A percentile compares a stretch with the other conserved stretches of the same genome.
These are phyloP conservation scores for Boletellus sp. DNA, from an alignment of 1,284 basidiomycete genomes.

Conservation along the genomic window DNA sequence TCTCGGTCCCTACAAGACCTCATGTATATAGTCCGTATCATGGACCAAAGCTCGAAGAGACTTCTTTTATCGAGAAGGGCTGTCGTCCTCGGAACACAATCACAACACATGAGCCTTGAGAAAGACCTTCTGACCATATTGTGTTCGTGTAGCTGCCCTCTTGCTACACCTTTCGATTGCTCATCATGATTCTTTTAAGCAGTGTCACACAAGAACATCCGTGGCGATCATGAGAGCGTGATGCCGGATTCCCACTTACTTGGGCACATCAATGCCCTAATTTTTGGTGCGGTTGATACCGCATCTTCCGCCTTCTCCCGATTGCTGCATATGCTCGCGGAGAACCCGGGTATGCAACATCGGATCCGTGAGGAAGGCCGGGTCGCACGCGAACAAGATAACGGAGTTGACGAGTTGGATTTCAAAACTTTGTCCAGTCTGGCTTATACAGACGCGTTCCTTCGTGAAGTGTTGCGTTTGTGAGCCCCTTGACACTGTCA, in stretches of 20 bases:
- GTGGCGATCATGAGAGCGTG: too few species aligned
- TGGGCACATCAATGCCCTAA: slow-evolving; percentile 22
- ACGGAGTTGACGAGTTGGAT: slow-evolving; percentile 17
- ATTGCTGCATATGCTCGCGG: slow-evolving; percentile 28
- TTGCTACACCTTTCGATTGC: neutral
- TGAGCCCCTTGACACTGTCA: too few species aligned
- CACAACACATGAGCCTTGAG: slow-evolving; percentile 23
- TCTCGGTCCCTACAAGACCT: slow-evolving; percentile 38
- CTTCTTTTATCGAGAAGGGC: slow-evolving; percentile 37
- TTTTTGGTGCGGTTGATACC: slow-evolving; percentile 34
- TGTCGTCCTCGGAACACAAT: slow-evolving; percentile 22
- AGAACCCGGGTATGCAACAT: slow-evolving; percentile 30
- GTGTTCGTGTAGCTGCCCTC: neutral
- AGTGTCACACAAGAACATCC: slow-evolving; percentile 20
- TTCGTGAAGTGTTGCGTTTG: slow-evolving; percentile 33
- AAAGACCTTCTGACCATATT: slow-evolving; percentile 4
- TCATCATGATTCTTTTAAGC: slow-evolving; percentile 27
- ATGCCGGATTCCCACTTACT: slow-evolving; percentile 3
- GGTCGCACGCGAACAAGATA: slow-evolving; percentile 14
- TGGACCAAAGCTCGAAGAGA: slow-evolving; percentile 40
- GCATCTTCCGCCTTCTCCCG: slow-evolving; percentile 32
- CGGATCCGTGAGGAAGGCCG: slow-evolving; percentile 25
- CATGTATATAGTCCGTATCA: slow-evolving; percentile 43
- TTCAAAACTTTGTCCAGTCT: slow-evolving; percentile 29
- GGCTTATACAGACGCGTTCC: slow-evolving; percentile 34